These are phyloP conservation scores for Adansonia rubrostipa DNA, from an alignment of 441 rosid genomes.

Conservation along the genomic window DNA sequence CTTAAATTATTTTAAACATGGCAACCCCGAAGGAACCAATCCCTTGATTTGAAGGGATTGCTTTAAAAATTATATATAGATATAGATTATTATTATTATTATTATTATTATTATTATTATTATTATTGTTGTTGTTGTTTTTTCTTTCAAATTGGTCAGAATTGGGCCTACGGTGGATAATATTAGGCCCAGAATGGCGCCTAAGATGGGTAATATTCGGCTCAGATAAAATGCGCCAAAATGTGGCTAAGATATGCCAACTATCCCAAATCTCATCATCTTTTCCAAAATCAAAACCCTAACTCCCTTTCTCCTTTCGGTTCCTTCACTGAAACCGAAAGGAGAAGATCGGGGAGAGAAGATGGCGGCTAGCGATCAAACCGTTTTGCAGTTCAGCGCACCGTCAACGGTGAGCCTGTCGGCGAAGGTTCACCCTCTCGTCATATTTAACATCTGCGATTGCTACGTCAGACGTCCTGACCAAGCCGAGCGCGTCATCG, in stretches of 20 bases:
- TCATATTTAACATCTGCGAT: conserved; percentile 91
- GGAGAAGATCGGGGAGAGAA: conserved; percentile 21
- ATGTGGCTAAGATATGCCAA: background rate
- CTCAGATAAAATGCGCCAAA: background rate
- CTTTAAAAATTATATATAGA: no score
- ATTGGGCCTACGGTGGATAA: background rate
- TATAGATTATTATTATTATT: no score
- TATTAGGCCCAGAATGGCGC: background rate
- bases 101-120: no score
- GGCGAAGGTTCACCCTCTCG: conserved; percentile 83
- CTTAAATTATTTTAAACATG: no score
- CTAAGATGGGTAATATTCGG: background rate
- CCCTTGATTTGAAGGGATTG: no score
- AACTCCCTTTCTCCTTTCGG: background rate
- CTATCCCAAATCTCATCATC: background rate
- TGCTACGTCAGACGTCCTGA: conserved; percentile 94
- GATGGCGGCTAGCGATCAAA: conserved; percentile 64
- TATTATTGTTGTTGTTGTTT: no score
- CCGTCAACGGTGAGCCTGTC: conserved; percentile 47
- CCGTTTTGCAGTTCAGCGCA: conserved; percentile 66
- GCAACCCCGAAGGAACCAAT: no score
- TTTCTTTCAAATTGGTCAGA: background rate
- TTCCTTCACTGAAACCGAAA: conserved; percentile 2
- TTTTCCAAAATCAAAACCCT: conserved; percentile 32
- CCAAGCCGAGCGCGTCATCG: conserved; percentile 93